A percentile compares a stretch with the other conserved stretches of the same genome.
Conservation (phyloP, 495 filamentous ascomycete genomes). For the Penicillium dipodomyicola region DNA sequence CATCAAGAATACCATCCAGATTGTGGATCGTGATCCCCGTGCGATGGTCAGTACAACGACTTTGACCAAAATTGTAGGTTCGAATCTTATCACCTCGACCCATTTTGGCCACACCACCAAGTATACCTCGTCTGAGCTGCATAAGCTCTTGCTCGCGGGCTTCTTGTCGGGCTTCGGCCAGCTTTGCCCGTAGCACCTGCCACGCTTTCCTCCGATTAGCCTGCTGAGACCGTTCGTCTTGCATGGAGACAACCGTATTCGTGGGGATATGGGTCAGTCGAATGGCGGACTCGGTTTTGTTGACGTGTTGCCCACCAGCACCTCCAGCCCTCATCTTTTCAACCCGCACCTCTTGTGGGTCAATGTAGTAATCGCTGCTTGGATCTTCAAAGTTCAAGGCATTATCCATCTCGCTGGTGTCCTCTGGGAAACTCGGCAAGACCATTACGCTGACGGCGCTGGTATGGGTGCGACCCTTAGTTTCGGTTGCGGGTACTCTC, state of each 20-base stretch:
- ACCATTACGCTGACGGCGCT: constrained; percentile 90
- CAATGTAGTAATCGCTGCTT: constrained; percentile 83
- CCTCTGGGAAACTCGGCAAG: constrained; percentile 75
- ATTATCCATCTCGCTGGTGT: constrained; percentile 45
- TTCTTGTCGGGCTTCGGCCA: constrained; percentile 78
- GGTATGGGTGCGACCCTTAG: constrained; percentile 86
- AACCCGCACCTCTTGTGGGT: constrained; percentile 76
- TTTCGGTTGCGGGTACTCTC: constrained; percentile 86
- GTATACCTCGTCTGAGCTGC: constrained; percentile 66
- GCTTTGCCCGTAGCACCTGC: constrained; percentile 74
- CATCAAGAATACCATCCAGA: constrained; percentile 74
- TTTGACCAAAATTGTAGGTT: constrained; percentile 94
- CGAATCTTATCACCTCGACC: constrained; percentile 90
- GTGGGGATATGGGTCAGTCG: constrained; percentile 91
- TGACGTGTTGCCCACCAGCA: constrained; percentile 95
- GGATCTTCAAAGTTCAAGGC: constrained; percentile 74
- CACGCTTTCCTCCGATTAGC: constrained; percentile 85
- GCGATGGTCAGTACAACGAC: constrained; percentile 90
- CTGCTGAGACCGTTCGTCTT: constrained; percentile 88
- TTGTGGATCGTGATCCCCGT: constrained; percentile 80
- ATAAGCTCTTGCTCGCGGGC: constrained; percentile 80
- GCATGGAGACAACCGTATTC: constrained; percentile 79
- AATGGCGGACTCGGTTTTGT: constrained; percentile 95
- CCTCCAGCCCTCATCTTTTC: constrained; percentile 92
- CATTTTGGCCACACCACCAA: constrained; percentile 74